Evolutionary conservation across 164 flowering plant species (phyloP), one percentile per base, ranked within the genome.

Genomic region (grape (Vitis vinifera)): DNA sequence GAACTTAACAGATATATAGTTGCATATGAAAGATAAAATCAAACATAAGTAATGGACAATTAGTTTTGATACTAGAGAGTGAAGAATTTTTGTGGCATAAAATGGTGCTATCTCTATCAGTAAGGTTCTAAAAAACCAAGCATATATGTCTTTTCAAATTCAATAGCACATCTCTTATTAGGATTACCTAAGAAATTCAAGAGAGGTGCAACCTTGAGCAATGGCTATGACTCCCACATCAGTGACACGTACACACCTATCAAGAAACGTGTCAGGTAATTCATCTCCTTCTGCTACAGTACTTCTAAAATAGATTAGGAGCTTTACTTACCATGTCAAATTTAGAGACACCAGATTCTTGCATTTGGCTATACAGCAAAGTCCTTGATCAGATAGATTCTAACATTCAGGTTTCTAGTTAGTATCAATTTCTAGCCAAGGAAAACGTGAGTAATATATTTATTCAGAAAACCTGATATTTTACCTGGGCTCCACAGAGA

Each of bases 401-500:
- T 94, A 87, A 29, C 65, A 78, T 4, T 31, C 63, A 73, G 13
- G 55, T 12, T 10, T 8, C 16, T 12, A 7, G 30, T 75, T 31
- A 68, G 50, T 29, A 55, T 29, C 30, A 47, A 48, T 55, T 37
- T 62, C 47, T 50, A 37, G 10, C 19, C 19, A 53, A 1, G 29
- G n/a, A 68, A 69, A 62, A 8, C 4, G 48, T 0, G 29, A n/a
- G 3, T 7, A 12, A 62, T 44, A 62, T 10, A n/a, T 58, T 16
- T 30, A 30, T 51, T 52, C 51, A 72, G 62, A 1, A 49, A 55
- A 13, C 11, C 2, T 10, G 4, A 69, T 27, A 27, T 37, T 37
- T 80, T 78, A 92, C 98, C 97, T 92, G 98, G 62, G 97, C 91
- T 71, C 98, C 97, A 78, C 98, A 94, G 27, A 94, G 87, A 79